phyloP scores from a whole-genome alignment of 306 rosid genomes.

The Glycine latifolia region DNA sequence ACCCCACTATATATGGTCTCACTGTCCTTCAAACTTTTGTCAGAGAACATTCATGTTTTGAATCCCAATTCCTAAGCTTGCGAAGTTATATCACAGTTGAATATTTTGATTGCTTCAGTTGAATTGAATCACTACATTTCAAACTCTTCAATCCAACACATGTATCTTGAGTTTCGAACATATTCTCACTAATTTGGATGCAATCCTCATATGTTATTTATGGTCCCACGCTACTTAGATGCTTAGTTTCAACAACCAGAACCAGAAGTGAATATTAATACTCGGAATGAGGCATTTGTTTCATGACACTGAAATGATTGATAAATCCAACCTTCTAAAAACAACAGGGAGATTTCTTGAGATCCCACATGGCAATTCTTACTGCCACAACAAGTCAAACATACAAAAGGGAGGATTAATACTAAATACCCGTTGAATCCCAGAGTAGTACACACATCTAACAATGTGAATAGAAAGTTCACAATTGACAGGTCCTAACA shows the following conservation, averaged over 20 bases:
- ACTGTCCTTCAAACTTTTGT: too few relatives aligned
- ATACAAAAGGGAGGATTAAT: slow-evolving; percentile 20
- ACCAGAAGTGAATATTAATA: not conserved
- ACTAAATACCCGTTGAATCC: not conserved
- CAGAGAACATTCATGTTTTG: too few relatives aligned
- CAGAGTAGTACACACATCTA: not conserved
- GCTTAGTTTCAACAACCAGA: not conserved
- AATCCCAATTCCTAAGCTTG: too few relatives aligned
- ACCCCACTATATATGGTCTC: too few relatives aligned
- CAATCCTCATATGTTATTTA: too few relatives aligned
- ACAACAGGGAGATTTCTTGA: not conserved
- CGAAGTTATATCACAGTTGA: too few relatives aligned
- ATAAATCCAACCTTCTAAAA: slow-evolving; percentile 2
- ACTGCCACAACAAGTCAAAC: slow-evolving; percentile 34
- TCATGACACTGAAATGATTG: slow-evolving; percentile 9
- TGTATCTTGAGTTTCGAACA: too few relatives aligned
- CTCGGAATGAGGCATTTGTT: not conserved
- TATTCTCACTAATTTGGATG: not conserved
- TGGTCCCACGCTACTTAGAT: not conserved
- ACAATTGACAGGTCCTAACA: slow-evolving; percentile 42
- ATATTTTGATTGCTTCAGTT: too few relatives aligned
- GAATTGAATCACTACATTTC: too few relatives aligned
- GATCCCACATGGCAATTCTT: slow-evolving; percentile 6
- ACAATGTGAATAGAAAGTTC: slow-evolving; percentile 81
- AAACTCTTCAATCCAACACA: too few relatives aligned